Evolutionary conservation across 2,329 filamentous ascomycete genomes (phyloP).

Genomic region (Trichocomaceae sp.): DNA sequence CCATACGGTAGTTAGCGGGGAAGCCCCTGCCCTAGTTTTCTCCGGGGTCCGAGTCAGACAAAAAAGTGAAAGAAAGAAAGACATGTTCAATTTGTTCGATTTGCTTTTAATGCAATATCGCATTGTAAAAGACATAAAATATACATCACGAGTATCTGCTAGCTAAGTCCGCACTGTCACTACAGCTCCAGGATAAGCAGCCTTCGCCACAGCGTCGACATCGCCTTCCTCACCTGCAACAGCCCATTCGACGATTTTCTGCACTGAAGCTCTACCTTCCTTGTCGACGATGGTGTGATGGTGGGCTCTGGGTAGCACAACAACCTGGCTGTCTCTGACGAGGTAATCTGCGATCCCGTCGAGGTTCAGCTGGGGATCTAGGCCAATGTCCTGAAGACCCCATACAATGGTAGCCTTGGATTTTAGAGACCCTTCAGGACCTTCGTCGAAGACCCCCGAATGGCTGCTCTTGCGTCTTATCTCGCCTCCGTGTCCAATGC

Average conservation of each 20-base stretch:
- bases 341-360: slow-evolving; percentile 50
- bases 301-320: slow-evolving; percentile 44
- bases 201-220: slow-evolving; percentile 24
- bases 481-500: slow-evolving; percentile 31
- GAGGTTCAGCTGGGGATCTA: slow-evolving; percentile 44
- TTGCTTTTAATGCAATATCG: background rate
- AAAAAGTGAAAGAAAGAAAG: background rate
- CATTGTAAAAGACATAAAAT: no score
- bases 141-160: background rate
- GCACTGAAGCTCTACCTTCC: slow-evolving; percentile 38
- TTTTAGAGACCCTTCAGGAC: slow-evolving; percentile 42
- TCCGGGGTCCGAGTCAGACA: no score
- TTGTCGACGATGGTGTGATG: slow-evolving; percentile 51
- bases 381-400: slow-evolving; percentile 47
- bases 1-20: background rate
- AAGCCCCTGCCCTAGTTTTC: background rate
- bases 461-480: slow-evolving; percentile 31
- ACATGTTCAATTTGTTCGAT: background rate
- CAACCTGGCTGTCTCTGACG: slow-evolving; percentile 43
- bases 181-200: slow-evolving; percentile 28
- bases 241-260: slow-evolving; percentile 36
- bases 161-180: slow-evolving; percentile 28
- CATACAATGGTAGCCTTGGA: slow-evolving; percentile 50
- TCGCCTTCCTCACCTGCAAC: slow-evolving; percentile 32
- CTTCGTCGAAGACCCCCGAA: slow-evolving; percentile 40